Percentiles rank a stretch among this genome's conserved stretches.
Evolutionary conservation across 345 rosid species (phyloP).

Genomic region (Melaleuca quinquenervia): DNA sequence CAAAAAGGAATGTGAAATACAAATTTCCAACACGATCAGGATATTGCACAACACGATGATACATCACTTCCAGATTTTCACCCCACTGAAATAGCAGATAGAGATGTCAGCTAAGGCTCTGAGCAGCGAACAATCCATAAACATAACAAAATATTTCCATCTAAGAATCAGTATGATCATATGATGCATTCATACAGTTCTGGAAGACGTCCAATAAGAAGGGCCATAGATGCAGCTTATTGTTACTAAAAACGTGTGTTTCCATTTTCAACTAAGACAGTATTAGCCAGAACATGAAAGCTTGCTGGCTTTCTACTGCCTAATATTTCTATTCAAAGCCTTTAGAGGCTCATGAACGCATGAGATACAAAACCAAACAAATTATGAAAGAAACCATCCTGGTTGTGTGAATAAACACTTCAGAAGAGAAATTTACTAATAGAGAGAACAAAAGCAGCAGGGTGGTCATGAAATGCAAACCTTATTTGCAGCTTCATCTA

Average conservation of each 20-base stretch:
- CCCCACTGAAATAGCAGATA: constrained; percentile 66
- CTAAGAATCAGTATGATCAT: background rate
- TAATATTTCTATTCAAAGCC: background rate
- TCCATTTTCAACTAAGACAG: background rate
- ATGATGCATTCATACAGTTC: background rate
- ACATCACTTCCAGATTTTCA: constrained; percentile 65
- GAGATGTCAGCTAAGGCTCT: background rate
- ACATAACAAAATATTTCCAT: background rate
- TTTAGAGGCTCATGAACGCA: background rate
- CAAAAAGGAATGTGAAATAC: constrained; percentile 86
- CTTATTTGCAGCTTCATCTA: constrained; percentile 62
- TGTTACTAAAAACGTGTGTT: background rate
- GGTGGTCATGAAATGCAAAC: constrained; percentile 12
- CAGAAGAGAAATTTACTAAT: background rate
- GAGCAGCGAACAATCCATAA: background rate
- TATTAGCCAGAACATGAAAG: background rate
- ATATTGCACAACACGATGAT: constrained; percentile 68
- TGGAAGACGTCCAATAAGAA: background rate
- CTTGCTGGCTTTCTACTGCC: background rate
- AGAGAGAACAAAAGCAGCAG: background rate
- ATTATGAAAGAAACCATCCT: background rate
- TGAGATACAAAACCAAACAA: background rate
- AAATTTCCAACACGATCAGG: constrained; percentile 83
- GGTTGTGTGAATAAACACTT: background rate
- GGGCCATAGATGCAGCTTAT: background rate